Base-by-base conservation (phyloP, 495 filamentous ascomycete species). In the Aspergillus wentii region DNA sequence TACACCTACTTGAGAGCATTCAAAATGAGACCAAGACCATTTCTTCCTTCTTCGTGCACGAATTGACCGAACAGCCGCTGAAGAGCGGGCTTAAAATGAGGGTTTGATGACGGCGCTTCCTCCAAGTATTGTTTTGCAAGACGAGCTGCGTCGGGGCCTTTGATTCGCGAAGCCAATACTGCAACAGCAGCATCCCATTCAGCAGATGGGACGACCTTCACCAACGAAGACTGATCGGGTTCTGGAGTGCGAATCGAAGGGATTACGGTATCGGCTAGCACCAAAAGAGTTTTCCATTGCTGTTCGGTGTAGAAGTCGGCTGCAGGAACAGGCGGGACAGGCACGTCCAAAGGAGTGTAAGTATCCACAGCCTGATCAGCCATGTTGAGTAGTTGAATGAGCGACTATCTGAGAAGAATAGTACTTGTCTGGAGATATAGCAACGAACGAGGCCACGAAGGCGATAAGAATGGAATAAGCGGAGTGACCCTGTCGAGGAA, bases 251-350 rank as follows among this genome's bases (percentile, higher is more conserved):
- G 59, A 38, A 80, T 66, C 1, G 68, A 69, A 5, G 76, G 75
- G 17, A 82, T 64, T 19, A 79, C 51, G 0, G 74, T 66, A 43
- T 80, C 75, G 19, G 70, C 69, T 4, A 81, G 55, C 0, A 75
- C 62, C 46, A 79, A 57, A 2, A 81, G 56, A 0, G 67, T 78
- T 2, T 46, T 63, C 77, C 77, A 81, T 64, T 81, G 77, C 1
- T 58, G 20, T 14, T 65, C 59, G 0, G 61, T 68, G 40, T 76
- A 74, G 39, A 68, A 56, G 8, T 61, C 47, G 16, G 53, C 44
- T 8, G 55, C 48, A 1, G 63, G 57, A 7, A 49, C 54, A 4
- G 68, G 62, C 10, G 68, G 61, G 7, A 75, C 47, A 26, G 71
- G 56, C n/a, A 61, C 56, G n/a, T 63, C 64, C 43, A 63, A 31